A percentile compares a stretch with the other conserved stretches of the same genome.
Conservation (phyloP, 352 stramenopile species). For the Globisporangium polare region DNA sequence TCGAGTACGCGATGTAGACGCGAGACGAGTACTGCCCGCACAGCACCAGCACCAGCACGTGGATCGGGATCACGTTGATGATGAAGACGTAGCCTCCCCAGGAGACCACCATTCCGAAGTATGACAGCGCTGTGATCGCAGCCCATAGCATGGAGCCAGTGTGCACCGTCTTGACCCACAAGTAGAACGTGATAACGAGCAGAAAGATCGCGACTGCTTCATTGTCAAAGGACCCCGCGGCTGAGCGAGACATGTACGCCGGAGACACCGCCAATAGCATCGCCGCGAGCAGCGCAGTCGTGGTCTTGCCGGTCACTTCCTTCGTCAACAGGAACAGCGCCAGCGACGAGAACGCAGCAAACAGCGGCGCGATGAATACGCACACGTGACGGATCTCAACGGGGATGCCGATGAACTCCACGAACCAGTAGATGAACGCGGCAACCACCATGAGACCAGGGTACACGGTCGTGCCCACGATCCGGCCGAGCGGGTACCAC, state of each 20-base stretch:
- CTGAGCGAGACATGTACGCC: conserved; percentile 96
- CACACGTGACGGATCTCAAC: conserved; percentile 86
- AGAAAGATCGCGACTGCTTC: conserved; percentile 98
- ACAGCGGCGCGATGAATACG: conserved; percentile 88
- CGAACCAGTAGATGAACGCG: conserved; percentile 69
- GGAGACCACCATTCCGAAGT: conserved; percentile 96
- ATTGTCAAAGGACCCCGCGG: conserved; percentile 98
- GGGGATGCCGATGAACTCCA: conserved; percentile 49
- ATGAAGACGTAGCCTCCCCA: conserved; percentile 99
- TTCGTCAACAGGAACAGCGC: conserved; percentile 87
- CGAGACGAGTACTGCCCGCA: conserved; percentile 88
- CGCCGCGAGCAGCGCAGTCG: conserved; percentile 84
- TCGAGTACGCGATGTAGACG: conserved; percentile 96
- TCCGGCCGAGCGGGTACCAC: conserved; percentile 92
- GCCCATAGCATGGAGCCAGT: conserved; percentile 77
- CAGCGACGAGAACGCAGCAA: conserved; percentile 81
- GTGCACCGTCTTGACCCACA: conserved; percentile 89
- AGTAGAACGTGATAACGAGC: conserved; percentile 96
- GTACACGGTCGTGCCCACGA: conserved; percentile 92
- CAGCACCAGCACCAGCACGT: conserved; percentile 91
- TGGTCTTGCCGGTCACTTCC: conserved; percentile 60
- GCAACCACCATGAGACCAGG: conserved; percentile 90
- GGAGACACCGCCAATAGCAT: conserved; percentile 95
- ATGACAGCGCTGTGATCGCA: conserved; percentile 73
- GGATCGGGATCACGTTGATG: conserved; percentile 97